Percentiles rank a stretch among this genome's conserved stretches.
These are phyloP conservation scores for Petunia axillaris DNA, from an alignment of 257 asterid genomes.

Conservation along the genomic window DNA sequence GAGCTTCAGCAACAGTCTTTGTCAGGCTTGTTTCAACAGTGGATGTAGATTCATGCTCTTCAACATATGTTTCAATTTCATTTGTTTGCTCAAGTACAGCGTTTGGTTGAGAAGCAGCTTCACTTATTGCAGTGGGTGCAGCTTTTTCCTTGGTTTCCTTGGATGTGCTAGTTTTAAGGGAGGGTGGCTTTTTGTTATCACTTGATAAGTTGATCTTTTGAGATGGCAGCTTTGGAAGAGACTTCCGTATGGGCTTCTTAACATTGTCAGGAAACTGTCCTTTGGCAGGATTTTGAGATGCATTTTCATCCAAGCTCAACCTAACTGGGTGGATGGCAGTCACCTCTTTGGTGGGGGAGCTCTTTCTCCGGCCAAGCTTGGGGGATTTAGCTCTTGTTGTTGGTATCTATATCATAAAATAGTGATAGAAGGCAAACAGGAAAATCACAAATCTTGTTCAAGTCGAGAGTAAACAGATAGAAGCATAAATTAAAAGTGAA, in stretches of 20 bases:
- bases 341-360: conserved; percentile 55
- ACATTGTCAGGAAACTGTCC: conserved; percentile 28
- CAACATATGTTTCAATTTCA: conserved; percentile 35
- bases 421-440: background rate
- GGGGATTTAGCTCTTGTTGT: conserved; percentile 89
- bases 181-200: conserved; percentile 22
- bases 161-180: conserved; percentile 15
- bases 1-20: conserved; percentile 38
- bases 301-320: conserved; percentile 67
- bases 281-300: conserved; percentile 33
- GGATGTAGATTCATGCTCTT: conserved; percentile 30
- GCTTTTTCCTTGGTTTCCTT: conserved; percentile 24
- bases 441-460: conserved; percentile 6
- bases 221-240: conserved; percentile 43
- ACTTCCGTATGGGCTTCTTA: conserved; percentile 38
- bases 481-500: conserved; percentile 13
- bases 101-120: conserved; percentile 23
- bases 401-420: conserved; percentile 61
- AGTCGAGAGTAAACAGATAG: conserved; percentile 17
- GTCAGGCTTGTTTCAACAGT: conserved; percentile 33
- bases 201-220: conserved; percentile 33
- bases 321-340: conserved; percentile 46
- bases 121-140: background rate
- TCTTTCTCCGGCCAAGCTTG: conserved; percentile 83
- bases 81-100: conserved; percentile 23